Percentiles rank a stretch among this genome's conserved stretches.
phyloP scores from a whole-genome alignment of 805 yeast genomes.

The Barnettozyma californica region DNA sequence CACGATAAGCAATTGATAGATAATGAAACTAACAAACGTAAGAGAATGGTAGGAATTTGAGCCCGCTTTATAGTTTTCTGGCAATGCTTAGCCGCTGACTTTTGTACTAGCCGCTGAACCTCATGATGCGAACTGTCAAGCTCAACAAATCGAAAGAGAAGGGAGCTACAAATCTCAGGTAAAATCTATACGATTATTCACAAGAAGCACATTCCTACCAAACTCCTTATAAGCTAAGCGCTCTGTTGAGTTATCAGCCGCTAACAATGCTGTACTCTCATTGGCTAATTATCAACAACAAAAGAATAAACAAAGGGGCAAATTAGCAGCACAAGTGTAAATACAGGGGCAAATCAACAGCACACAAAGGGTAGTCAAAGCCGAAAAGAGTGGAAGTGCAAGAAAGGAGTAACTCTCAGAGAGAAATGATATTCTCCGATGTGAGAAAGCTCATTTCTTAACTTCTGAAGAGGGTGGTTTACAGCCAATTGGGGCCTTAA shows the following conservation, averaged over 20 bases:
- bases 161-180: not conserved
- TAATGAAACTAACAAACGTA: not conserved
- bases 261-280: not conserved
- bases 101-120: not conserved
- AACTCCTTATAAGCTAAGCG: not conserved
- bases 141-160: not conserved
- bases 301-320: not conserved
- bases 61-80: conserved; percentile 2
- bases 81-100: not conserved
- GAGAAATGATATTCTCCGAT: not conserved
- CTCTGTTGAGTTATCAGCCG: not conserved
- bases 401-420: not conserved
- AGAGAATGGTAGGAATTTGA: not conserved
- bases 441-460: not conserved
- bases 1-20: not conserved
- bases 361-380: not conserved
- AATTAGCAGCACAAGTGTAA: not conserved
- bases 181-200: not conserved
- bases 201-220: not conserved
- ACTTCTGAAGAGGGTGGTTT: conserved; percentile 2
- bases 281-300: not conserved
- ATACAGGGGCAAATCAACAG: not conserved
- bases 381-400: not conserved
- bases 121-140: not conserved
- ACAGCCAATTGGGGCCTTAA: conserved; percentile 39